Base-by-base conservation (phyloP, 2,329 filamentous ascomycete genomes). In the Graphiopsis chlorocephala region DNA sequence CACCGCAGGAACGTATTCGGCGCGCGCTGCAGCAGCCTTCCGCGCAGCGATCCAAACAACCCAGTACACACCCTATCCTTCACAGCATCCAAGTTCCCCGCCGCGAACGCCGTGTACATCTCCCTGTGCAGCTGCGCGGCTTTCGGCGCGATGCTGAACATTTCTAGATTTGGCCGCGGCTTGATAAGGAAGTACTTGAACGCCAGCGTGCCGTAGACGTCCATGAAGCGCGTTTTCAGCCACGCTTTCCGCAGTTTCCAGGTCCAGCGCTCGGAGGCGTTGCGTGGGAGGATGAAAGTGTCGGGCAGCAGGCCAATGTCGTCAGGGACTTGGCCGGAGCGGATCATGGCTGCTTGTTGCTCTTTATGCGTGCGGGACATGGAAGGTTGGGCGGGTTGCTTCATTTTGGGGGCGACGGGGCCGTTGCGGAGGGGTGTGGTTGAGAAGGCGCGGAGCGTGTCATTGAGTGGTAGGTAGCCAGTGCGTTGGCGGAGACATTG, bases 101-200 rank as follows among this genome's bases (percentile, higher is more conserved):
- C 69, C 26, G 82, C 81, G 67, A 84, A 82, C 25, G 78, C 75
- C 26, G 70, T 76, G 70, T 83, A 84, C 78, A 84, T 81, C 28
- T 72, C 66, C 53, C 74, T 66, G 65, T 84, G 81, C n/a, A 84
- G 72, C 10, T 75, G 68, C 47, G 72, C 72, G 12, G 78, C 80
- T 45, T 78, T 73, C 11, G 68, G 61, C 20, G 78, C 76, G 45
- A 80, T 73, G 48, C 77, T 71, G 25, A 67, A 68, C 26, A 78
- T 63, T n/a, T 74, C 68, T 20, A 81, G 70, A 28, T 62, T 57
- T 23, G 63, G 63, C 20, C 58, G 60, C 15, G 78, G 77, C 28
- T 75, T 48, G 26, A 56, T 47, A 35, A 57, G 20, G 33, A 61
- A 15, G 10, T 15, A 47, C 35, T 64, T 64, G 55, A 29, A 57